These are phyloP conservation scores for Melastoma candidum DNA, from an alignment of 441 rosid species.

Conservation along the genomic window DNA sequence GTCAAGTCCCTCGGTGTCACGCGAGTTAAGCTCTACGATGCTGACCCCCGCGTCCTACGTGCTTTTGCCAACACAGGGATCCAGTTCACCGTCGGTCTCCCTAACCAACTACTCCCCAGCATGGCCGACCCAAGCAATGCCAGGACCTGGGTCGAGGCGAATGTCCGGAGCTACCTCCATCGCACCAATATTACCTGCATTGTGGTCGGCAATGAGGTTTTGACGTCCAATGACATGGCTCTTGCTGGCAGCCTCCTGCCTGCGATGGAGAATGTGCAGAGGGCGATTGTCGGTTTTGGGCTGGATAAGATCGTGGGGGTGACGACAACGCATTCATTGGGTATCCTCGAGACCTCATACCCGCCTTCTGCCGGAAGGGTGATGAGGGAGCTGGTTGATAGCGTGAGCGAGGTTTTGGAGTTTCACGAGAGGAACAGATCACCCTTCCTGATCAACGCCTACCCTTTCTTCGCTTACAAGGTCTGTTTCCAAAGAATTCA, in stretches of 20 bases:
- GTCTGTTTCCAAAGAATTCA: too few species aligned
- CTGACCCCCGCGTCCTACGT: constrained; percentile 61
- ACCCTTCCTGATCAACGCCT: constrained; percentile 75
- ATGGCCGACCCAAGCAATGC: constrained; percentile 61
- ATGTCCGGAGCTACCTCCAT: constrained; percentile 57
- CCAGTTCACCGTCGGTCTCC: constrained; percentile 75
- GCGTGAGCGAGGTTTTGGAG: constrained; percentile 39
- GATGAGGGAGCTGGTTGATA: constrained; percentile 42
- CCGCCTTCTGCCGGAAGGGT: constrained; percentile 90
- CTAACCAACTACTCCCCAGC: constrained; percentile 55
- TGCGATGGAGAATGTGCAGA: constrained; percentile 68
- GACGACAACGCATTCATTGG: constrained; percentile 78
- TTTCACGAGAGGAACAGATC: constrained; percentile 62
- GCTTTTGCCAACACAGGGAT: constrained; percentile 70
- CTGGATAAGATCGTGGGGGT: constrained; percentile 57
- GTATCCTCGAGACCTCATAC: constrained; percentile 57
- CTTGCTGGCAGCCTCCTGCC: constrained; percentile 49
- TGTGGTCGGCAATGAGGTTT: constrained; percentile 82
- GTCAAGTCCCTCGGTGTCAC: constrained; percentile 76
- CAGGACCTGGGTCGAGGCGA: constrained; percentile 52
- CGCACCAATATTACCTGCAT: constrained; percentile 74
- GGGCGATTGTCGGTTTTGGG: constrained; percentile 51
- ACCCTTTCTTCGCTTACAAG: constrained; percentile 91
- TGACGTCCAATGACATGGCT: constrained; percentile 58
- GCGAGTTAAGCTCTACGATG: constrained; percentile 83